Evolutionary conservation across 2,329 filamentous ascomycete species (phyloP), one percentile per base, ranked within the genome.

Genomic region (Thelonectria blattea): DNA sequence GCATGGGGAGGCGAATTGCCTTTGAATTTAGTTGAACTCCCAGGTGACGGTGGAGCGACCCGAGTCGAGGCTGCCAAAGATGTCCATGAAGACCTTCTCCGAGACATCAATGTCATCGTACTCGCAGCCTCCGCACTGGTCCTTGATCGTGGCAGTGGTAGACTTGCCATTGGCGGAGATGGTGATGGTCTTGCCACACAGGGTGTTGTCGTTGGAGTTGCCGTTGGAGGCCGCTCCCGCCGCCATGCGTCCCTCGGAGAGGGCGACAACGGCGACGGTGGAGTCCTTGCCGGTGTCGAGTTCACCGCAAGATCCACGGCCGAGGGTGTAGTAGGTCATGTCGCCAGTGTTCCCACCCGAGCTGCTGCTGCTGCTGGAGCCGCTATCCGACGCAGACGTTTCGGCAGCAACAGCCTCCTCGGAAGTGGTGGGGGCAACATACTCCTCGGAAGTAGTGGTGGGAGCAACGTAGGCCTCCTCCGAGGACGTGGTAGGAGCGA

Each of bases 51-150:
- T 50, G 32, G 67, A 67, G 56, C 82, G 79, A 27, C 84, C 84
- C 34, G 73, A 69, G 20, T 66, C 75, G n/a, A 82, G 74, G 24
- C 75, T 71, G 56, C 76, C 80, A 51, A 78, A 82, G 55, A 91
- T 78, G 18, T 81, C 77, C n/a, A 69, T 64, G 75, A 88, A 90
- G 62, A 83, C 76, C 67, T 81, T 80, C 62, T 80, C 75, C 65
- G 83, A 85, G 66, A 89, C 80, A 70, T 92, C 90, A 50, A 92
- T 84, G 68, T 81, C 79, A 42, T 73, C 65, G 34, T 68, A 53
- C 50, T 52, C 70, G 75, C 91, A 95, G 68, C 88, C 88, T 77
- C 85, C 84, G 81, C 91, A 95, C 79, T 91, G 92, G 80, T 95
- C 91, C 53, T 83, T 83, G 62, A 93, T 85, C 3, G 69, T 83